Base-by-base conservation (phyloP, 768 basidiomycete genomes). In the Pleurotus pulmonarius region DNA sequence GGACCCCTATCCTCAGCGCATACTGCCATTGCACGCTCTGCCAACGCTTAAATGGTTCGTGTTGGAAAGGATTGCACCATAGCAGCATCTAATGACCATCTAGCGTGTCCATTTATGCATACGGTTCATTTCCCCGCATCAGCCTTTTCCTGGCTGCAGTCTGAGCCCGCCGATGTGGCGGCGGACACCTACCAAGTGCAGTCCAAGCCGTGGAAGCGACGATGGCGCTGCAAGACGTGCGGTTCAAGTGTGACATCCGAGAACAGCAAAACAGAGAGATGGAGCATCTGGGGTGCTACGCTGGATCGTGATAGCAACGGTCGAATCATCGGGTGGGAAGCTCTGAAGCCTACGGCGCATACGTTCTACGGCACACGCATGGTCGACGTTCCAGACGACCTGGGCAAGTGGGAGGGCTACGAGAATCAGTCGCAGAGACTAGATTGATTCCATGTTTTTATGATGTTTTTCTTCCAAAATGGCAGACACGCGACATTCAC, bases 1-100 rank as follows among this genome's bases (percentile, higher is more conserved):
- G 80, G 1, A 67, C 64, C 34, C 84, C 86, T 0, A 60, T 80
- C 3, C 69, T 82, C 34, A 81, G 80, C 59, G 85, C 82, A 4
- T 88, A 82, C 62, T 88, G 85, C 59, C 88, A 89, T 63, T 90
- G 88, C 63, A 83, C 83, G 3, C 66, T 78, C n/a, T 90, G 88
- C 62, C 87, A 88, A 66, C 72, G 79, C 40, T 64, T 87, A 49
- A 81, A 70, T 60, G 82, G 85, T 80, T 63, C 56, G 73, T 58
- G 47, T 38, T 16, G 34, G 24, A 25, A 4, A 5, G 49, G 46
- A 22, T 40, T 22, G 49, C 55, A 40, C 51, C 58, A 61, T 40
- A 48, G 44, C 39, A 37, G 20, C 46, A 49, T 40, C 22, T 46
- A 11, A 34, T 41, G 39, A 16, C 43, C 26, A 12, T 38, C 9